Conservation (phyloP, 805 yeast genomes). For the Pichia rugopelliculosa region DNA sequence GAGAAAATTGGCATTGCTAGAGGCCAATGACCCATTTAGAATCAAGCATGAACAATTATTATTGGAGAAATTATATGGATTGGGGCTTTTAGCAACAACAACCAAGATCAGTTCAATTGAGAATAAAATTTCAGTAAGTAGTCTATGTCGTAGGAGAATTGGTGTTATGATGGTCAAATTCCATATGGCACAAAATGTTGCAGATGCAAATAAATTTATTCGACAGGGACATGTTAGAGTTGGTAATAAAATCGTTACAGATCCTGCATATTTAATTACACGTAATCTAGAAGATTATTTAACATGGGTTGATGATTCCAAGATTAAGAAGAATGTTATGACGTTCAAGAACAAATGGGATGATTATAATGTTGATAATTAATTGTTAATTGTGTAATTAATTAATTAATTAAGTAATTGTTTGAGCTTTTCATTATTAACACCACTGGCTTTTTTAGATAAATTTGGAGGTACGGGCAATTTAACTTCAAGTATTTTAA, state of each 20-base stretch:
- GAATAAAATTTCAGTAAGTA: constrained; percentile 85
- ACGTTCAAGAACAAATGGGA: constrained; percentile 74
- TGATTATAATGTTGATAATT: constrained; percentile 36
- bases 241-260: constrained; percentile 93
- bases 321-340: constrained; percentile 83
- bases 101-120: constrained; percentile 89
- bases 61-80: constrained; percentile 75
- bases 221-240: constrained; percentile 98
- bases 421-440: constrained; percentile 51
- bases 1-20: constrained; percentile 73
- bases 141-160: constrained; percentile 83
- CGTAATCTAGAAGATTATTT: constrained; percentile 92
- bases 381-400: constrained; percentile 10
- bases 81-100: constrained; percentile 86
- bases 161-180: constrained; percentile 92
- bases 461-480: constrained; percentile 60
- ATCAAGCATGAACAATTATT: constrained; percentile 81
- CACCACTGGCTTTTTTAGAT: constrained; percentile 62
- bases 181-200: constrained; percentile 84
- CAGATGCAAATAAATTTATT: constrained; percentile 84
- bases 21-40: constrained; percentile 82
- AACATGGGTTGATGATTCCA: constrained; percentile 96
- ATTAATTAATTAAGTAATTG: constrained; percentile 33
- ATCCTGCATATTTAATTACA: constrained; percentile 90
- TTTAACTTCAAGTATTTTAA: constrained; percentile 56